Evolutionary conservation across 129 eudicot species (phyloP), one percentile per base, ranked within the genome.

Genomic region (Artemisia annua): DNA sequence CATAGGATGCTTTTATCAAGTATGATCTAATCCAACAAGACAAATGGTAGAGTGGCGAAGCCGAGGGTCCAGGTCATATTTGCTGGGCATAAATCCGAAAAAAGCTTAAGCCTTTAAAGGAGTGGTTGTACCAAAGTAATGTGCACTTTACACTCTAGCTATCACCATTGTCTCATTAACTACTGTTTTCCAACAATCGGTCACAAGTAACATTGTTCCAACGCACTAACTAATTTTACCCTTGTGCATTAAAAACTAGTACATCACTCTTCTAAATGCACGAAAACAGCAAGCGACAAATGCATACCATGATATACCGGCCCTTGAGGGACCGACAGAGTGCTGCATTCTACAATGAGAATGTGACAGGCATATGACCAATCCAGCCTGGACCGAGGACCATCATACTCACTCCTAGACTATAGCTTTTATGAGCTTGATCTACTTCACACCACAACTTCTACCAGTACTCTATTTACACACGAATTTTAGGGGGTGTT

Each of bases 81-180:
- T 71, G 76, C 76, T 58, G 48, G 66, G 19, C 22, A 20, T 20
- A 20, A 20, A 20, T 20, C 22, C 22, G 22, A 20, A 20, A 20
- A 20, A 20, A 20, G 22, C 22, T 20, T 20, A 20, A 20, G 22
- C 22, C 22, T 0, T 20, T 20, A 20, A 20, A 20, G 48, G 66
- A 13, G 80, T 67, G 74, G 74, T 68, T 76, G 80, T 22, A 57
- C 78, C 67, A 63, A 73, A 73, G 70, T 73, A 15, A 49, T 28
- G 28, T 10, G 15, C 80, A 59, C 80, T 76, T 76, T 76, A 76
- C 80, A 67, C 48, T 54, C 67, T 30, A 66, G 46, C 79, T 51
- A 76, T 51, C 64, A 53, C 62, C 70, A 63, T 39, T 67, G 68
- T 76, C 74, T 67, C 63, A 67, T 76, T 76, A 56, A 76, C 80